Evolutionary conservation across 306 rosid species (phyloP).

Genomic region (Sechiopsis laciniata): DNA sequence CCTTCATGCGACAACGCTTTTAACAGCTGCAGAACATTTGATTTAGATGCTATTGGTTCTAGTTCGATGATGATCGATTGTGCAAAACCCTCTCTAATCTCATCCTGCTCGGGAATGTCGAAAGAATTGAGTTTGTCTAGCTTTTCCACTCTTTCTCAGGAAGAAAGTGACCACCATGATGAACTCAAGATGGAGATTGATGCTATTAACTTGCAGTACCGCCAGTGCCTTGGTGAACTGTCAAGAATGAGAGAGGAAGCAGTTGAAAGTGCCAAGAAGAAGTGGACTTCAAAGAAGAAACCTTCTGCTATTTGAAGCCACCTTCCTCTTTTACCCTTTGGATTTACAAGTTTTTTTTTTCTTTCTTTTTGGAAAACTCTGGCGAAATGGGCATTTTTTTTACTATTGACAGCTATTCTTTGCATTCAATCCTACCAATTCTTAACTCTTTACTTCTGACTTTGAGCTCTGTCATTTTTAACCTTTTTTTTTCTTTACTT

Average conservation of each 20-base stretch:
- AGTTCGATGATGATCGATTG: constrained; percentile 27
- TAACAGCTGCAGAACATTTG: not conserved
- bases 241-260: constrained; percentile 62
- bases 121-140: constrained; percentile 36
- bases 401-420: too few species aligned
- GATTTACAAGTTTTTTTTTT: not conserved
- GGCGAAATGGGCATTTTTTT: too few species aligned
- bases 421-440: too few species aligned
- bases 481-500: too few species aligned
- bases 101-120: constrained; percentile 26
- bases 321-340: constrained; percentile 1
- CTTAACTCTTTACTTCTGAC: too few species aligned
- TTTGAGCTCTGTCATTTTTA: too few species aligned
- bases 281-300: constrained; percentile 59
- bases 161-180: constrained; percentile 27
- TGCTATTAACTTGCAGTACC: constrained; percentile 51
- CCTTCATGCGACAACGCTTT: not conserved
- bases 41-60: constrained; percentile 22
- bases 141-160: constrained; percentile 33
- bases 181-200: constrained; percentile 62
- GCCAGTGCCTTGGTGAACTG: constrained; percentile 46
- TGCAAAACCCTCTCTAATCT: constrained; percentile 32
- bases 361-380: too few species aligned
- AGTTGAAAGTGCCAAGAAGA: constrained; percentile 49
- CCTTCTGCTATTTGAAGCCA: constrained; percentile 21